Evolutionary conservation across 2,329 filamentous ascomycete species (phyloP), one percentile per base, ranked within the genome.

Genomic region (Berkeleyomyces basicola): DNA sequence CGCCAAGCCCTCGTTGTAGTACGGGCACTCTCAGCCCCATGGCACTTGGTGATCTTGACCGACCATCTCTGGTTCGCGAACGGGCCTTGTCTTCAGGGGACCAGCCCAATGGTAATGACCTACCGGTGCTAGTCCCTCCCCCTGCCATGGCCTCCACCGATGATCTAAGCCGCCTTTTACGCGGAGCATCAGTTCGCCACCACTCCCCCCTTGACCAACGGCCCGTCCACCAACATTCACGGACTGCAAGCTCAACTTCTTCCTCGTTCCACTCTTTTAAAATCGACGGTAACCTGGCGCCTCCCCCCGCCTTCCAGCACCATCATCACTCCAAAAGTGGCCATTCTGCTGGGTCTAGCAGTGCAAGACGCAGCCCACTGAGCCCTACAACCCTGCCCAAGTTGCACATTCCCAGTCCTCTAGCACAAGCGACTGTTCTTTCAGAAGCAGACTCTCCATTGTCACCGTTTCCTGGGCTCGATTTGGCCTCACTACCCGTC

Each of bases 351-450:
- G 53, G 42, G 33, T 58, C 23, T 43, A 49, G 42, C 33, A 58
- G 63, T 36, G 46, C 63, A n/a, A 58, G 63, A 49, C 55, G 60
- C 46, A 64, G 43, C 6, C 61, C 59, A 31, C 16, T 63, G 14
- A 62, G 55, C 7, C 61, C 61, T 4, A 57, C 63, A 23, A 57
- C 43, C 3, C 55, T 65, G 11, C 63, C 63, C 1, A 65, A 65
- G 42, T 39, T 40, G 73, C 77, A 10, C 75, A 75, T 5, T 77
- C 80, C 0, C 84, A 83, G 67, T 77, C 86, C 62, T 76, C 77
- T 64, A 71, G 86, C 42, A 78, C 82, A 16, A 36, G 72, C 58
- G 42, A 33, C 58, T 5, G 49, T 44, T 14, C 23, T 42, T 14
- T 36, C 64, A 69, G 33, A 69, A 63, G 14, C 58, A 66, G 7